Evolutionary conservation across 1,284 basidiomycete genomes (phyloP).

Genomic region (Sanguinoderma infundibulare): DNA sequence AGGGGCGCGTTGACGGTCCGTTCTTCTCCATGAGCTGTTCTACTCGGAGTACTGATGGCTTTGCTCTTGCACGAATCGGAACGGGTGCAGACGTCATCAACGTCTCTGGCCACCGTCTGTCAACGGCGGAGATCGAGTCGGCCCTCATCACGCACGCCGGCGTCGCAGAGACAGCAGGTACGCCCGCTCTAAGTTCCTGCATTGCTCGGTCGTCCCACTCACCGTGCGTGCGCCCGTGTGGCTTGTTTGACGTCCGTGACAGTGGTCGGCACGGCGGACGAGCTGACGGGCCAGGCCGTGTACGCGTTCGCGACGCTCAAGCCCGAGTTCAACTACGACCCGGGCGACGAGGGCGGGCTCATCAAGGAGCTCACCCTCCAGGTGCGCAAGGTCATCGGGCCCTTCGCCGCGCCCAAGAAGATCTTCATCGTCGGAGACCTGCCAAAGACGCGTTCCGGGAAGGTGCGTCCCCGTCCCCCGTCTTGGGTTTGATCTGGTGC

Average conservation of each 20-base stretch:
- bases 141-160: constrained; percentile 94
- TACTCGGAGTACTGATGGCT: neutral
- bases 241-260: neutral
- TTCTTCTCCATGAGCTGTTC: constrained; percentile 14
- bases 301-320: constrained; percentile 86
- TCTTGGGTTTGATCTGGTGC: neutral
- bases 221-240: too few relatives aligned
- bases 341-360: constrained; percentile 71
- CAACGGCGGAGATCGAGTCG: constrained; percentile 97
- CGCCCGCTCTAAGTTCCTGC: constrained; percentile 18
- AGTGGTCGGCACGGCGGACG: constrained; percentile 89
- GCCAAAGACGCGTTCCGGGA: constrained; percentile 97
- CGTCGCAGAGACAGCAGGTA: constrained; percentile 91
- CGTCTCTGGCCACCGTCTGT: constrained; percentile 95
- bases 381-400: constrained; percentile 95
- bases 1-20: constrained; percentile 94
- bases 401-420: constrained; percentile 95
- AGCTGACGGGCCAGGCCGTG: constrained; percentile 88
- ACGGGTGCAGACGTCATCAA: constrained; percentile 77
- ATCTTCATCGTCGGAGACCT: constrained; percentile 87
- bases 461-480: constrained; percentile 53
- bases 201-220: neutral
- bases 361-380: constrained; percentile 91
- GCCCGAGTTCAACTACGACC: constrained; percentile 80
- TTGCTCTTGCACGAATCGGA: neutral